These are phyloP conservation scores for Ceratobasidium sp. DNA, from an alignment of 1,284 basidiomycete species.

Conservation along the genomic window DNA sequence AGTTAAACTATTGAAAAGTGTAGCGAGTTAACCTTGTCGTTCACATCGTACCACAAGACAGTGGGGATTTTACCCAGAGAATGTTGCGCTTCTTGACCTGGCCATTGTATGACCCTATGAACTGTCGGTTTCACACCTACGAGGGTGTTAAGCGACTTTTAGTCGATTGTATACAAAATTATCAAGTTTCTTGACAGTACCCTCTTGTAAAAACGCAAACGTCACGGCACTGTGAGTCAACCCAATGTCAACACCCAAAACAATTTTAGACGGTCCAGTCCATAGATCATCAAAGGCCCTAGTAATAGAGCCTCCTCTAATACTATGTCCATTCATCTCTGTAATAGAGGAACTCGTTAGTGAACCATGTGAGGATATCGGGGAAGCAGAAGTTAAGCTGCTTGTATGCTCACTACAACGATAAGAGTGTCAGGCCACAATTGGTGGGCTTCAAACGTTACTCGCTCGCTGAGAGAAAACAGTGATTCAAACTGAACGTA, in stretches of 20 bases:
- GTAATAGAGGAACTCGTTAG: too few species aligned
- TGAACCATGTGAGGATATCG: too few species aligned
- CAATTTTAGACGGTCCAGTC: slow-evolving; percentile 17
- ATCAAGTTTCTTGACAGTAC: too few species aligned
- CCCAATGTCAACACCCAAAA: slow-evolving; percentile 28
- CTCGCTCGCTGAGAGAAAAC: too few species aligned
- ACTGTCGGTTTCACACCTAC: neutral
- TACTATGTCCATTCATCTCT: too few species aligned
- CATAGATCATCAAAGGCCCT: slow-evolving; percentile 8
- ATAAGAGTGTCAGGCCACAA: too few species aligned
- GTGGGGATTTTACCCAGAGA: slow-evolving; percentile 38
- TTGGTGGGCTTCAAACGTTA: too few species aligned
- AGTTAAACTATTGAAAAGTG: neutral
- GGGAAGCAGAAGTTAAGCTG: too few species aligned
- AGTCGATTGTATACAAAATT: too few species aligned
- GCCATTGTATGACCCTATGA: slow-evolving; percentile 21
- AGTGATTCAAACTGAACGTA: too few species aligned
- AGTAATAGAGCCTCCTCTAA: neutral
- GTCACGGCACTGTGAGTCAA: slow-evolving; percentile 22
- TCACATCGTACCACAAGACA: slow-evolving; percentile 33
- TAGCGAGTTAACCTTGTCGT: slow-evolving; percentile 7
- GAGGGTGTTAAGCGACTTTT: neutral
- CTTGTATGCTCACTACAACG: too few species aligned
- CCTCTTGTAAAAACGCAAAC: slow-evolving; percentile 1
- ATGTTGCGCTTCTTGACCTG: slow-evolving; percentile 16